Conservation (phyloP, 345 rosid species). For the Ricinus communis region DNA sequence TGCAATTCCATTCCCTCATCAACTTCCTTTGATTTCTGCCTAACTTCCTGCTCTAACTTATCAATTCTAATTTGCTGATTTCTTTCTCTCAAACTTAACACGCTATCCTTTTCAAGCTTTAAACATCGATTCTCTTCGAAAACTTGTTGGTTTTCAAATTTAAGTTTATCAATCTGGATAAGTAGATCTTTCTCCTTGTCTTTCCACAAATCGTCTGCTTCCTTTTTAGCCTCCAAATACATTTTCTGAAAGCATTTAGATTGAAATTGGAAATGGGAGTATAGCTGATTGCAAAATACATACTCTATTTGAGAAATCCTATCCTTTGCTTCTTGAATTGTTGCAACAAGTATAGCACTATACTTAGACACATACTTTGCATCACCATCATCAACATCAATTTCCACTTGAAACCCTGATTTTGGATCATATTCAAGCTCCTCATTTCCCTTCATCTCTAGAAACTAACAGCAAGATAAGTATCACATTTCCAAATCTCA, state of each 20-base stretch:
- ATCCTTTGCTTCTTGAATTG: conserved; percentile 89
- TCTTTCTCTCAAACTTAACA: conserved; percentile 24
- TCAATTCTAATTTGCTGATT: conserved; percentile 33
- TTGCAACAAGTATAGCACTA: conserved; percentile 75
- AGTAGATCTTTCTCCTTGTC: conserved; percentile 49
- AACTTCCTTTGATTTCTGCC: conserved; percentile 43
- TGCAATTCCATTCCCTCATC: conserved; percentile 50
- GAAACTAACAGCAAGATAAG: no score
- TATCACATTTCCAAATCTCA: neutral
- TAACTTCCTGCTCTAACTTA: conserved; percentile 36
- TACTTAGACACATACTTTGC: conserved; percentile 56
- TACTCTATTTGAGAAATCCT: conserved; percentile 88
- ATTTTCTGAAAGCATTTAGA: conserved; percentile 51
- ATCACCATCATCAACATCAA: conserved; percentile 47
- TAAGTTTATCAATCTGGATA: conserved; percentile 49
- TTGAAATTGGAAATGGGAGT: conserved; percentile 59
- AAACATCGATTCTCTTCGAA: conserved; percentile 43
- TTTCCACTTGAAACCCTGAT: conserved; percentile 36
- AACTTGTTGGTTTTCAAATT: conserved; percentile 43
- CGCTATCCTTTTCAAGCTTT: conserved; percentile 43
- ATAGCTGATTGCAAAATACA: conserved; percentile 82
- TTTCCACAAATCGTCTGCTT: conserved; percentile 54
- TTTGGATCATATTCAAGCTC: conserved; percentile 5
- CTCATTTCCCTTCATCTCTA: conserved; percentile 10
- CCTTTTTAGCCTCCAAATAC: conserved; percentile 50